These are phyloP conservation scores for Passiflora organensis DNA, from an alignment of 345 rosid genomes.

Conservation along the genomic window DNA sequence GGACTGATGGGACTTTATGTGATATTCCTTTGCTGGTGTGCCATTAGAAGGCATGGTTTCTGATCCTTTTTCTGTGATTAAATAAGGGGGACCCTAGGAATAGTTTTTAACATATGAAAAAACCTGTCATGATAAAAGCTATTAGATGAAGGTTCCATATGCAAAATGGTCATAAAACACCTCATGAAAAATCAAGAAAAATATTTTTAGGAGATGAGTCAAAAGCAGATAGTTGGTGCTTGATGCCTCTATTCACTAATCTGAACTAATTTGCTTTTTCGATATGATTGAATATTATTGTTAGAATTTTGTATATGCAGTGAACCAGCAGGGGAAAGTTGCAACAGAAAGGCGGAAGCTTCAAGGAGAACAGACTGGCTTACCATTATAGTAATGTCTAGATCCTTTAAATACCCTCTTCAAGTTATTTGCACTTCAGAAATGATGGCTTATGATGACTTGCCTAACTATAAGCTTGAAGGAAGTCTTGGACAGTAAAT, in stretches of 20 bases:
- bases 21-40: slow-evolving; percentile 94
- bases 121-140: no score
- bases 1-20: slow-evolving; percentile 97
- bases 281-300: background rate
- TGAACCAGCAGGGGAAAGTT: slow-evolving; percentile 86
- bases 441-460: background rate
- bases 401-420: slow-evolving; percentile 5
- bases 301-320: slow-evolving; percentile 37
- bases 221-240: background rate
- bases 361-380: slow-evolving; percentile 89
- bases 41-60: slow-evolving; percentile 64
- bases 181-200: no score
- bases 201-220: no score
- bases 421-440: background rate
- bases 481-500: no score
- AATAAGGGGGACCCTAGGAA: no score
- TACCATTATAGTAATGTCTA: slow-evolving; percentile 70
- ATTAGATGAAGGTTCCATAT: no score
- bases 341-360: slow-evolving; percentile 82
- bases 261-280: no score
- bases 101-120: no score
- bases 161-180: no score
- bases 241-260: no score
- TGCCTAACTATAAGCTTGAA: background rate
- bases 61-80: background rate